Evolutionary conservation across 2,329 filamentous ascomycete species (phyloP).

Genomic region (Fusarium pseudoanthophilum): DNA sequence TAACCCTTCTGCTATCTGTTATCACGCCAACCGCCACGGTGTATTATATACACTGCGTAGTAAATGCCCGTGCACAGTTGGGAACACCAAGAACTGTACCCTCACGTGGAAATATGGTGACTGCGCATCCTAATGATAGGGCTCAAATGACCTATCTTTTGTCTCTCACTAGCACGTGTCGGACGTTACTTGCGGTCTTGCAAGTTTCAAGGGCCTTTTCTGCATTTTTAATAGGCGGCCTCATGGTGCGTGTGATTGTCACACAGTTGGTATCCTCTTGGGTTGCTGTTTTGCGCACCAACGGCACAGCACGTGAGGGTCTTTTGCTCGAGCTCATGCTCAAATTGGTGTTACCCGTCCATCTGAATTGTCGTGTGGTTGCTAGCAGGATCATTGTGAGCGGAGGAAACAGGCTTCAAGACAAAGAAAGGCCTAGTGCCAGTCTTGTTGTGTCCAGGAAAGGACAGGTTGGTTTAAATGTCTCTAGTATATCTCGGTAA

Average conservation of each 20-base stretch:
- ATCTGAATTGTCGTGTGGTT: fast-evolving
- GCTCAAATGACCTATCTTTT: background rate
- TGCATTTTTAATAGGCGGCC: background rate
- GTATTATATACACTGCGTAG: background rate
- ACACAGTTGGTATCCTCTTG: background rate
- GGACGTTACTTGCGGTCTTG: fast-evolving
- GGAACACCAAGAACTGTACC: background rate
- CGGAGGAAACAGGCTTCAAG: background rate
- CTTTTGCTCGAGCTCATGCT: background rate
- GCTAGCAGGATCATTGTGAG: fast-evolving
- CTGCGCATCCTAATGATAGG: background rate
- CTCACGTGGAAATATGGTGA: background rate
- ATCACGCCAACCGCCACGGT: background rate
- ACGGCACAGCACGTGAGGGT: too few species aligned
- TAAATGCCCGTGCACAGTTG: background rate
- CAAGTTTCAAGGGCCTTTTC: background rate
- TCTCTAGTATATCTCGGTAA: background rate
- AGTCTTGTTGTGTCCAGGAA: fast-evolving
- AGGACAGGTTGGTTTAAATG: background rate
- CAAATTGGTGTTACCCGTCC: too few species aligned
- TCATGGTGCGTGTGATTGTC: background rate
- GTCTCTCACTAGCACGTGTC: fast-evolving
- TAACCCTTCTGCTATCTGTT: background rate
- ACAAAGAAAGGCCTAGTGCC: fast-evolving
- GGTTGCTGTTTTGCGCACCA: background rate